Conservation (phyloP, 2,329 filamentous ascomycete genomes). For the Corinectria fuckeliana region DNA sequence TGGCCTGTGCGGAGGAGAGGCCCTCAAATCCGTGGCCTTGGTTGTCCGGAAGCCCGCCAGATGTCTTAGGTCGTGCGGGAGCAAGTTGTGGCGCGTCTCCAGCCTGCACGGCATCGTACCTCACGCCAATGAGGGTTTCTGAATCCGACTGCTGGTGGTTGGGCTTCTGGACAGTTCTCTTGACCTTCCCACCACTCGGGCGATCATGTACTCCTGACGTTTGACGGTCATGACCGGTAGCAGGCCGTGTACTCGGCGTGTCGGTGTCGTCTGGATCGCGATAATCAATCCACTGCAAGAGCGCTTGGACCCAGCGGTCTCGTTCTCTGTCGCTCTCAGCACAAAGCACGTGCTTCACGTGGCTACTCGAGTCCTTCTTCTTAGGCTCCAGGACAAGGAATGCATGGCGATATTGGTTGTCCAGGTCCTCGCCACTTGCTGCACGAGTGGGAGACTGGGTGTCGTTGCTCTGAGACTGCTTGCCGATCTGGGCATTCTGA, state of each 20-base stretch:
- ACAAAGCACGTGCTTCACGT: constrained; percentile 92
- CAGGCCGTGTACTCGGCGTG: constrained; percentile 36
- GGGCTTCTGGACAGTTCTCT: constrained; percentile 43
- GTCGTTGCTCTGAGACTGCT: constrained; percentile 67
- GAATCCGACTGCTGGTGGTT: constrained; percentile 48
- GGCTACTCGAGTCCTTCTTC: constrained; percentile 87
- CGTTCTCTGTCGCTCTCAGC: constrained; percentile 93
- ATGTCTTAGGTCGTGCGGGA: constrained; percentile 47
- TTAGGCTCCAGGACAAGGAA: constrained; percentile 96
- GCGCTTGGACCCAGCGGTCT: constrained; percentile 90
- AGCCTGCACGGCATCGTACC: constrained; percentile 62
- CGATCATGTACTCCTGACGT: constrained; percentile 44
- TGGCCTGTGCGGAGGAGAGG: constrained; percentile 49
- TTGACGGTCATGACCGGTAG: constrained; percentile 48
- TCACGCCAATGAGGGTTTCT: constrained; percentile 62
- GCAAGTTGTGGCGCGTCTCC: constrained; percentile 57
- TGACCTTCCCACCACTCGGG: constrained; percentile 32
- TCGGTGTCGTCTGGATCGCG: constrained; percentile 63
- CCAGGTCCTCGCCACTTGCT: constrained; percentile 71
- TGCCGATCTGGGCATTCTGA: constrained; percentile 88
- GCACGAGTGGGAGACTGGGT: constrained; percentile 66
- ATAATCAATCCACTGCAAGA: constrained; percentile 88
- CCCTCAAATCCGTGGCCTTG: constrained; percentile 44
- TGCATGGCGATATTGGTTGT: constrained; percentile 95
- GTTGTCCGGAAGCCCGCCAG: constrained; percentile 44